A percentile compares a stretch with the other conserved stretches of the same genome.
These are phyloP conservation scores for Seminavis robusta DNA, from an alignment of 108 stramenopile species.

Conservation along the genomic window DNA sequence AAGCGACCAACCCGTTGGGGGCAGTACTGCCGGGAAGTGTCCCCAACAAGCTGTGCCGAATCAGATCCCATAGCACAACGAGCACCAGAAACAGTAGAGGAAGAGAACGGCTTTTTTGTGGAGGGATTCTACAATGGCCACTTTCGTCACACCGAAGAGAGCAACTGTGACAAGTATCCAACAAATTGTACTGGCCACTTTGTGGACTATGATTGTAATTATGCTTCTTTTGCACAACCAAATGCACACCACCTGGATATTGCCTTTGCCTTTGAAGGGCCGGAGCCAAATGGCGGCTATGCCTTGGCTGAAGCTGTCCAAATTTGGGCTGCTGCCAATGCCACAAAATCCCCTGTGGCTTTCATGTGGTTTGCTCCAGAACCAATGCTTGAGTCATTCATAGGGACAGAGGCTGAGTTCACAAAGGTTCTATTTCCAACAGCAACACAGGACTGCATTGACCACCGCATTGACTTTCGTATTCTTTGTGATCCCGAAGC, in stretches of 20 bases:
- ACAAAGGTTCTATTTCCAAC: constrained; percentile 11
- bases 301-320: neutral
- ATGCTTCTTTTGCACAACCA: neutral
- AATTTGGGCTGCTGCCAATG: constrained; percentile 20
- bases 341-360: constrained; percentile 6
- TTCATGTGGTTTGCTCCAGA: constrained; percentile 24
- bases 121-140: constrained; percentile 28
- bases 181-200: constrained; percentile 31
- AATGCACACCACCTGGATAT: constrained; percentile 6
- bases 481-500: no score
- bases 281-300: constrained; percentile 4
- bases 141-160: constrained; percentile 34
- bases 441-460: constrained; percentile 16
- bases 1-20: constrained; percentile 15
- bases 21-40: constrained; percentile 17
- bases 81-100: constrained; percentile 8
- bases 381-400: constrained; percentile 7
- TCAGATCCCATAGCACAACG: constrained; percentile 9
- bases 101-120: constrained; percentile 1
- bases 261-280: neutral
- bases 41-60: neutral
- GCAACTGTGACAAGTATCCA: constrained; percentile 22
- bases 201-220: constrained; percentile 14
- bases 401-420: constrained; percentile 30
- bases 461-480: constrained; percentile 9